phyloP scores from a whole-genome alignment of 2,329 filamentous ascomycete genomes.

The Paracoccidioides brasiliensis region DNA sequence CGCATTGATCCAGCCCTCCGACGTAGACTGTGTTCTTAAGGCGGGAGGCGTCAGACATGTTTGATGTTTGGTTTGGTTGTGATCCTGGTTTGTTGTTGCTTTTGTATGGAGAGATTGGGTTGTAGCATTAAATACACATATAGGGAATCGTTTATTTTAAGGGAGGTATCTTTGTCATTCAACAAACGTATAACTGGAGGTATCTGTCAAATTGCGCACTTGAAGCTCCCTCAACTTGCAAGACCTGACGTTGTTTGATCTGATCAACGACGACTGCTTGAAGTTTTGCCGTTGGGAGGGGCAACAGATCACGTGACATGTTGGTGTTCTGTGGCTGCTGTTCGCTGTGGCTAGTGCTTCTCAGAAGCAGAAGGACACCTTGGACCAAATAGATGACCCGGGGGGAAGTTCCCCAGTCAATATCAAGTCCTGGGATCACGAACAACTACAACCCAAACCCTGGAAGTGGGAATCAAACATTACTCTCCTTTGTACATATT shows the following conservation, averaged over 20 bases:
- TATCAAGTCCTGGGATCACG: background rate
- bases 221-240: too few species aligned
- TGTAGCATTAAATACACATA: background rate
- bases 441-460: background rate
- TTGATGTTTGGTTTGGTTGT: too few species aligned
- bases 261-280: too few species aligned
- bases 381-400: background rate
- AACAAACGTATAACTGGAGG: too few species aligned
- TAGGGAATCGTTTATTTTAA: background rate
- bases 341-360: background rate
- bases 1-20: constrained; percentile 68
- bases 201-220: too few species aligned
- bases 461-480: background rate
- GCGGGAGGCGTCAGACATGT: background rate
- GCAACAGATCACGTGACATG: background rate
- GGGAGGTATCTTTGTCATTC: too few species aligned
- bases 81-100: too few species aligned
- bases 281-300: background rate
- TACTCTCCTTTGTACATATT: background rate
- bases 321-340: background rate
- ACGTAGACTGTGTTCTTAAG: constrained; percentile 77
- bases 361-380: constrained; percentile 1
- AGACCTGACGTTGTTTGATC: background rate
- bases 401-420: too few species aligned
- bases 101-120: too few species aligned